Evolutionary conservation across 257 asterid genomes (phyloP).

Genomic region (Eustoma russellianum): DNA sequence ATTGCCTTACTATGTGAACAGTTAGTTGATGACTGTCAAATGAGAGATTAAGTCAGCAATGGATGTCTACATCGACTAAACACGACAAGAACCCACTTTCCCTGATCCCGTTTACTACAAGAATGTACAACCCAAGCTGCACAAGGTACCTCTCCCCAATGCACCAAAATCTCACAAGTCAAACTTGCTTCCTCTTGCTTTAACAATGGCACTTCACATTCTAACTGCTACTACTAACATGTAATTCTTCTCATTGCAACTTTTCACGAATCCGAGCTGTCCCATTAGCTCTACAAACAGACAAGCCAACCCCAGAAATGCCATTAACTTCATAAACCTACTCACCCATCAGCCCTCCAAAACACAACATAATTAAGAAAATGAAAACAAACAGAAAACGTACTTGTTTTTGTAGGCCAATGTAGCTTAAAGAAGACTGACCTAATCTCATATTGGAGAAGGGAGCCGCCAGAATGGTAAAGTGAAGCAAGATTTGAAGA

Average conservation of each 20-base stretch:
- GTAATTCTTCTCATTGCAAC: too few species aligned
- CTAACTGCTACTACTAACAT: too few species aligned
- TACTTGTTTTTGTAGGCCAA: not conserved
- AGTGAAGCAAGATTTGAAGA: conserved; percentile 15
- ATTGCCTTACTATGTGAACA: too few species aligned
- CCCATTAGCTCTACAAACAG: too few species aligned
- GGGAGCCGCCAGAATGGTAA: conserved; percentile 13
- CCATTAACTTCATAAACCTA: too few species aligned
- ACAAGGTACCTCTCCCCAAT: conserved; percentile 8
- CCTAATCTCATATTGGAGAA: conserved; percentile 52
- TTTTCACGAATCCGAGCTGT: too few species aligned
- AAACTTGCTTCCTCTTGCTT: conserved; percentile 3
- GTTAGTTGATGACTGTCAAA: not conserved
- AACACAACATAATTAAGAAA: not conserved
- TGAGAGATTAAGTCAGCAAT: conserved; percentile 1
- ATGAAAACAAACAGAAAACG: not conserved
- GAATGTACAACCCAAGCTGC: conserved; percentile 18
- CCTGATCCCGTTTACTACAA: conserved; percentile 2
- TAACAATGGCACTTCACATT: not conserved
- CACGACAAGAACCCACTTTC: conserved; percentile 5
- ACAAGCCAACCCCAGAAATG: too few species aligned
- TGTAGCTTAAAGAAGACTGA: conserved; percentile 14
- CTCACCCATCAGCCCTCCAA: not conserved
- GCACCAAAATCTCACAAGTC: not conserved
- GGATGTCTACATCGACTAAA: not conserved